phyloP scores from a whole-genome alignment of 345 rosid genomes.

The Gossypium thurberi region DNA sequence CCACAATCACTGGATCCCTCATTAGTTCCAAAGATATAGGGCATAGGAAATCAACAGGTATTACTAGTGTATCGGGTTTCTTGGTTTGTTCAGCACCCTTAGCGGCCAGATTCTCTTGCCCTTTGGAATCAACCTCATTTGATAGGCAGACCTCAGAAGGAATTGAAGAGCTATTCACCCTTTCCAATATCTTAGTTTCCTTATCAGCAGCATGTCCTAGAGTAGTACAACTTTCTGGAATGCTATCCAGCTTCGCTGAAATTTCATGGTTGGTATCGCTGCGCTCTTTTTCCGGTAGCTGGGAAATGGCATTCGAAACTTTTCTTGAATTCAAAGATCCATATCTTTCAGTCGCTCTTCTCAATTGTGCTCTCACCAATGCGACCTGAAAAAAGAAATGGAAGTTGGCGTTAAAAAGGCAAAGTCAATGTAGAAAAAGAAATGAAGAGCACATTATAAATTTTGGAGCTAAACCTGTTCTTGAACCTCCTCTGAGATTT shows the following conservation, averaged over 20 bases:
- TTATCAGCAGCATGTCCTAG: constrained; percentile 15
- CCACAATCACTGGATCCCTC: constrained; percentile 95
- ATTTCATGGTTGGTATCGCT: constrained; percentile 26
- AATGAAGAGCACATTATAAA: neutral
- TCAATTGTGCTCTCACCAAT: constrained; percentile 69
- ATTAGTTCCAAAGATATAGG: constrained; percentile 85
- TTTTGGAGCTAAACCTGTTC: constrained; percentile 53
- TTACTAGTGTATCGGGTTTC: constrained; percentile 44
- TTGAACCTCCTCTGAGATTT: constrained; percentile 77
- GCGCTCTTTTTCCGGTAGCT: constrained; percentile 37
- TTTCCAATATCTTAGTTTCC: constrained; percentile 26
- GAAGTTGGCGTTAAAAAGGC: neutral
- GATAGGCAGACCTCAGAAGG: constrained; percentile 28
- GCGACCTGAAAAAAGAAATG: constrained; percentile 40
- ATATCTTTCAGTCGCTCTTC: constrained; percentile 67
- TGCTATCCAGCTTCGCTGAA: constrained; percentile 24
- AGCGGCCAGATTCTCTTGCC: constrained; percentile 26
- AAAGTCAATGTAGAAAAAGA: neutral
- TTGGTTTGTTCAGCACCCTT: constrained; percentile 46
- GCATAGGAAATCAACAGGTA: constrained; percentile 82
- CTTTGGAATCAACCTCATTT: constrained; percentile 32
- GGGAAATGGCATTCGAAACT: constrained; percentile 37
- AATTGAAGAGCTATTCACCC: constrained; percentile 26
- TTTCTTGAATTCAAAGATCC: constrained; percentile 48
- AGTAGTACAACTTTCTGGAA: constrained; percentile 16